Percentiles rank a stretch among this genome's conserved stretches.
Evolutionary conservation across 2,329 filamentous ascomycete species (phyloP).

Genomic region (Diaporthe destruens): DNA sequence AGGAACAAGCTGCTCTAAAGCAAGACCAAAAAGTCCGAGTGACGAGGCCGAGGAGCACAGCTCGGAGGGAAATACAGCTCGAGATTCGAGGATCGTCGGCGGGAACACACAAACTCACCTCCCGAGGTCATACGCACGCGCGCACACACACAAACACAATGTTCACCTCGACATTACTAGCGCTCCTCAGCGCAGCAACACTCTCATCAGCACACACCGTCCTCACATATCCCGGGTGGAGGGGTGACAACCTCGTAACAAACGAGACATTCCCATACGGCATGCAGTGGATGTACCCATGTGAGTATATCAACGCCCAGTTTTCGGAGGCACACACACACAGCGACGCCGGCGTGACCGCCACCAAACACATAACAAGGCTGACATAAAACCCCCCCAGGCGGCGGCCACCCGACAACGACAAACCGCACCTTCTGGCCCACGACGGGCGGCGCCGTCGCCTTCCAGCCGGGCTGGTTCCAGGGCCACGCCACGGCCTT

Average conservation of each 20-base stretch:
- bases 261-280: slow-evolving; percentile 86
- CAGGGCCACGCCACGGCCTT: slow-evolving; percentile 85
- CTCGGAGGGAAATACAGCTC: not conserved
- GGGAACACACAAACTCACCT: slow-evolving; percentile 33
- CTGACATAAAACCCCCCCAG: slow-evolving; percentile 59
- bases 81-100: slow-evolving; percentile 4
- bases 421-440: slow-evolving; percentile 95
- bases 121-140: slow-evolving; percentile 14
- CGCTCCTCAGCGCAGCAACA: slow-evolving; percentile 58
- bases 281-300: slow-evolving; percentile 97
- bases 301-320: slow-evolving; percentile 64
- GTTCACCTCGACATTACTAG: slow-evolving; percentile 59
- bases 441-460: slow-evolving; percentile 84
- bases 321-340: not conserved
- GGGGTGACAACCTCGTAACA: slow-evolving; percentile 86
- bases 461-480: slow-evolving; percentile 97
- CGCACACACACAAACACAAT: slow-evolving; percentile 52
- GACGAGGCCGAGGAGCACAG: slow-evolving; percentile 5
- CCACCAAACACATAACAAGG: not conserved
- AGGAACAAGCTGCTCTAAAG: not conserved
- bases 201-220: slow-evolving; percentile 79
- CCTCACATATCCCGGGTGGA: slow-evolving; percentile 87
- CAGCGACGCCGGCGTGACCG: not conserved
- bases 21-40: not conserved
- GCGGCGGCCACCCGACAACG: slow-evolving; percentile 83